Conservation (phyloP, 345 rosid species). For the Brassica cretica region DNA sequence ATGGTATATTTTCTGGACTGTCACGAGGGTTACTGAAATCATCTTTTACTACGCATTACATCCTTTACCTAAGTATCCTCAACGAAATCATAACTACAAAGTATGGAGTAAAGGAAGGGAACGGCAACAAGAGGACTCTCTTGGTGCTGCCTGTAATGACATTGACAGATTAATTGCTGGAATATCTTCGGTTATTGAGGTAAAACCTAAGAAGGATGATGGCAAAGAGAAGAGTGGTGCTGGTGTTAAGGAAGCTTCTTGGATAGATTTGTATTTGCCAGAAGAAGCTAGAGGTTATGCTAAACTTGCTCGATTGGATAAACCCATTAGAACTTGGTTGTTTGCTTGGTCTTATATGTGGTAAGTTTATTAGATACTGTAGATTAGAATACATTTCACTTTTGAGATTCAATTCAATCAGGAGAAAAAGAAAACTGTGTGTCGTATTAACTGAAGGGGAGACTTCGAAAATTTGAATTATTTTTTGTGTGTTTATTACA, state of each 20-base stretch:
- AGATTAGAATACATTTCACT: neutral
- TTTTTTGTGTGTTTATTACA: no score
- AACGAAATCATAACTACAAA: conserved; percentile 21
- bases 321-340: conserved; percentile 91
- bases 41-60: conserved; percentile 21
- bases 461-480: no score
- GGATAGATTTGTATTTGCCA: conserved; percentile 80
- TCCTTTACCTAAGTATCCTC: conserved; percentile 9
- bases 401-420: neutral
- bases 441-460: no score
- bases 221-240: conserved; percentile 30
- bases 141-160: conserved; percentile 21
- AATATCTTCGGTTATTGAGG: conserved; percentile 40
- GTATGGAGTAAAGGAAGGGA: conserved; percentile 12
- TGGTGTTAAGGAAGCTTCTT: conserved; percentile 43
- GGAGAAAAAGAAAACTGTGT: no score
- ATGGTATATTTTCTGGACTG: conserved; percentile 40
- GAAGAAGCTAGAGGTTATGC: conserved; percentile 60
- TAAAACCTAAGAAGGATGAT: conserved; percentile 40
- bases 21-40: conserved; percentile 32
- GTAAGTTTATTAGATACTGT: conserved; percentile 42
- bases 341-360: conserved; percentile 97
- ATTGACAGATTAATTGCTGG: conserved; percentile 32
- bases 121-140: conserved; percentile 21
- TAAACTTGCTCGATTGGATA: conserved; percentile 77